A percentile compares a stretch with the other conserved stretches of the same genome.
Conservation (phyloP, 176 grass and related monocot genomes). For the Melocanna baccifera region DNA sequence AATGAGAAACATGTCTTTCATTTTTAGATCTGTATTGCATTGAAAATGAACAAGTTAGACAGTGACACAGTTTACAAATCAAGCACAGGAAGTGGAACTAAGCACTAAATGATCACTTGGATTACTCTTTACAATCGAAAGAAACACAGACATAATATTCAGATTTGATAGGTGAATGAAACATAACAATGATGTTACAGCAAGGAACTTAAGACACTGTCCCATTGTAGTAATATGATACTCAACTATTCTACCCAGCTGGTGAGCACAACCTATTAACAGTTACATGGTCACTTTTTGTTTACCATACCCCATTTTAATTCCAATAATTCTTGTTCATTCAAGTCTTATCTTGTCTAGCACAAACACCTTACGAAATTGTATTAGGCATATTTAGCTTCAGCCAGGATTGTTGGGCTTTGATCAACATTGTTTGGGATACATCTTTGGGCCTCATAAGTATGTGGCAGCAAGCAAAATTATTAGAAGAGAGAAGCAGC, state of each 20-base stretch:
- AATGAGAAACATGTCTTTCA: constrained; percentile 66
- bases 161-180: neutral
- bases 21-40: constrained; percentile 69
- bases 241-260: neutral
- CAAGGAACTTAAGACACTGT: neutral
- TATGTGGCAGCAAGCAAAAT: no score
- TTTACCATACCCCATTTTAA: neutral
- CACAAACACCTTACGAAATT: neutral
- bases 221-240: neutral
- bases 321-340: constrained; percentile 11
- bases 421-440: no score
- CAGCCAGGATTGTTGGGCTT: no score
- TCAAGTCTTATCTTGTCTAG: neutral
- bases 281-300: neutral
- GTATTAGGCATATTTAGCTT: no score
- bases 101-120: neutral
- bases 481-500: no score
- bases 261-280: neutral
- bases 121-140: constrained; percentile 16
- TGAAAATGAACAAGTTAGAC: constrained; percentile 28
- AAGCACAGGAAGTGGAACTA: neutral
- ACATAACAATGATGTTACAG: neutral
- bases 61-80: constrained; percentile 3
- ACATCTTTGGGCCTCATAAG: no score
- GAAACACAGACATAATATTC: neutral